phyloP scores from a whole-genome alignment of 805 yeast species.

The Candida coleopterorum region DNA sequence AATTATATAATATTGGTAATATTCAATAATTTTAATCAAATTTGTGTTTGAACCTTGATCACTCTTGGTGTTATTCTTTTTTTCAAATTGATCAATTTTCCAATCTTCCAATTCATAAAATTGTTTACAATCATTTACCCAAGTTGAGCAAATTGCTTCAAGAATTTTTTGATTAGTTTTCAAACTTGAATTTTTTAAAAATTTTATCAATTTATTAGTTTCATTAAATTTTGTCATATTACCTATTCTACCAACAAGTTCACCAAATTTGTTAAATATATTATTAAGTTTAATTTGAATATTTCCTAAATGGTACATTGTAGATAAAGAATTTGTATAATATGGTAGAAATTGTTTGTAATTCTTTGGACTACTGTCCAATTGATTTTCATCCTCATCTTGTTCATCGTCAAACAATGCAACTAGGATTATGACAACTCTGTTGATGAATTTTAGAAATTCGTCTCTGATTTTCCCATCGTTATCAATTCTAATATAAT shows the following conservation, averaged over 20 bases:
- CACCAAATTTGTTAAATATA: constrained; percentile 29
- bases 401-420: constrained; percentile 25
- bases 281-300: constrained; percentile 23
- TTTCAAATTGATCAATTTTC: constrained; percentile 28
- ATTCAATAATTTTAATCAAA: constrained; percentile 30
- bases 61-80: too few relatives aligned
- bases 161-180: constrained; percentile 33
- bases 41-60: constrained; percentile 27
- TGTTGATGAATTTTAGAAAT: constrained; percentile 23
- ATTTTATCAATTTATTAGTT: constrained; percentile 33
- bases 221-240: constrained; percentile 27
- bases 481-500: constrained; percentile 28
- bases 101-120: constrained; percentile 40
- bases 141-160: constrained; percentile 39
- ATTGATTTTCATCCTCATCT: constrained; percentile 22
- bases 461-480: constrained; percentile 23
- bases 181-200: constrained; percentile 26
- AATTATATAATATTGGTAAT: constrained; percentile 32
- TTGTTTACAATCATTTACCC: constrained; percentile 44
- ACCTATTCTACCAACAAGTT: constrained; percentile 27
- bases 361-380: constrained; percentile 32
- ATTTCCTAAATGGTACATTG: constrained; percentile 30
- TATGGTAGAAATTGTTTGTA: constrained; percentile 34
- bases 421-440: constrained; percentile 22
- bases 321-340: constrained; percentile 37